Evolutionary conservation across 129 eudicot species (phyloP), one percentile per base, ranked within the genome.

Genomic region (Flaveria brownii): DNA sequence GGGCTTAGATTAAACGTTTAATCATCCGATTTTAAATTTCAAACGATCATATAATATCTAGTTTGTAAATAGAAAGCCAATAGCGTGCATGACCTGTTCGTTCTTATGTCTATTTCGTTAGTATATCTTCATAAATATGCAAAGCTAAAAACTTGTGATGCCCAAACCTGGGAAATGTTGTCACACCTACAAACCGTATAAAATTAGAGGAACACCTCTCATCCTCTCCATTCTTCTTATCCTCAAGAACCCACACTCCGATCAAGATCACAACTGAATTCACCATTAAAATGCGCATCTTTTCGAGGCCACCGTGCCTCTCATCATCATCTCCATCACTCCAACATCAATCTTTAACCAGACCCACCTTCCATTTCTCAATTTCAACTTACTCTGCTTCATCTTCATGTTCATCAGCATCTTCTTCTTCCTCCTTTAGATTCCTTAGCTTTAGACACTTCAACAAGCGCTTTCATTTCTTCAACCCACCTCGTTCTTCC

Each of bases 401-500:
- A 2, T 10, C 74, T 57, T 65, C 72, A 70, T 72, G 23, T 1
- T 51, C 80, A 11, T 77, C 81, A 15, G 41, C 57, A 1, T 77
- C 81, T 0, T 77, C 74, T 0, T 79, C 83, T 1, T 70, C 77
- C 0, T 62, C 82, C 6, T 82, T 59, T 28, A 67, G 61, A 30
- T 71, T 65, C 42, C 72, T 77, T 46, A 81, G 71, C 61, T 71
- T 77, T 62, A 90, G 77, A 70, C 83, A 90, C 63, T 17, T 63
- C 2, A 80, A 74, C 56, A 87, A 86, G 33, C 71, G 94, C 16
- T 86, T 88, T 51, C 95, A 90, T 65, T 88, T 90, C 85, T 62
- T 93, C 36, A 88, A 81, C 63, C 89, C 98, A 52, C 87, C 91
- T 64, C 86, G 89, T 70, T 87, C 92, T 62, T 86, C 96, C 47